Conservation (phyloP, 345 rosid species). For the Salix arbutifolia region DNA sequence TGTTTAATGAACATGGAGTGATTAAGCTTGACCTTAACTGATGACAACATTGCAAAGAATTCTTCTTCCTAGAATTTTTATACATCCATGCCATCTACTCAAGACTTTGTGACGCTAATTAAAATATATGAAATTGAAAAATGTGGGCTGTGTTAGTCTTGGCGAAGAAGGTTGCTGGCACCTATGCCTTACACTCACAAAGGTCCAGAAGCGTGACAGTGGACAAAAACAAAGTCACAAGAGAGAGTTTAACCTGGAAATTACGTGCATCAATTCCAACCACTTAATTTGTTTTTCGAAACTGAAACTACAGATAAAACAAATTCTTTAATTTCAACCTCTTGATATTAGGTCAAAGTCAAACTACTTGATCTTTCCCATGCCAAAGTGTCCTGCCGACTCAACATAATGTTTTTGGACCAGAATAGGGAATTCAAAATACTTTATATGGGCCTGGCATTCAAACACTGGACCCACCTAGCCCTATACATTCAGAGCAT, state of each 20-base stretch:
- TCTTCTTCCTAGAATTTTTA: neutral
- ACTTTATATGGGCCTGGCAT: neutral
- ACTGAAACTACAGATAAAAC: too few relatives aligned
- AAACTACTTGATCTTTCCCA: neutral
- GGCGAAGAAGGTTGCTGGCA: neutral
- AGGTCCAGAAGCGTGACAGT: constrained; percentile 29
- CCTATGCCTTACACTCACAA: constrained; percentile 2
- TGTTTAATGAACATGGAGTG: neutral
- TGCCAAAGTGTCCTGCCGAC: neutral
- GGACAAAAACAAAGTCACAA: neutral
- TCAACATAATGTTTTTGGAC: neutral
- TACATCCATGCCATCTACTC: constrained; percentile 11
- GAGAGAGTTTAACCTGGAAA: neutral
- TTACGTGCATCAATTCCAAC: neutral
- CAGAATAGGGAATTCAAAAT: neutral
- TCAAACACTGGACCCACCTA: constrained; percentile 6
- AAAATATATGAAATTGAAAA: too few relatives aligned
- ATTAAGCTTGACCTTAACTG: neutral
- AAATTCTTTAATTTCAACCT: too few relatives aligned
- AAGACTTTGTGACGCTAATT: constrained; percentile 33
- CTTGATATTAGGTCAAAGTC: too few relatives aligned
- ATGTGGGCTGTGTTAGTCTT: too few relatives aligned
- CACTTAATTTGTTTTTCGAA: too few relatives aligned
- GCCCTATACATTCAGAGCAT: neutral
- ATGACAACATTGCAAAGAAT: neutral